A percentile compares a stretch with the other conserved stretches of the same genome.
Evolutionary conservation across 768 basidiomycete genomes (phyloP).

Genomic region (Trametes cinnabarina): DNA sequence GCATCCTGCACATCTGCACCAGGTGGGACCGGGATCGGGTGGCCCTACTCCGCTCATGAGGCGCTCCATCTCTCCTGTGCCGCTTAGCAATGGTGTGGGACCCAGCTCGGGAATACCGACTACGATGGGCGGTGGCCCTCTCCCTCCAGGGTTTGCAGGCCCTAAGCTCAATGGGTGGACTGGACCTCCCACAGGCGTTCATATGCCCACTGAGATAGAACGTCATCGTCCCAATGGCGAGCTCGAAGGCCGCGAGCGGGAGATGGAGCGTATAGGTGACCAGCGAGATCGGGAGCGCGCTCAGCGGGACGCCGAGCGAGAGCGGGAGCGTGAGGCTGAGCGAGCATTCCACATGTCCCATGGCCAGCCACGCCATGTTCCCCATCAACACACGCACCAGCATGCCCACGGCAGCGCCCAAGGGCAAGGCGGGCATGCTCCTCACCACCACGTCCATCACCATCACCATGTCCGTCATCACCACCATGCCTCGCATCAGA

Average conservation of each 20-base stretch:
- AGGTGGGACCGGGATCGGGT: constrained; percentile 3
- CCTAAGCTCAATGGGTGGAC: constrained; percentile 23
- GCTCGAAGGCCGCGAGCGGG: constrained; percentile 22
- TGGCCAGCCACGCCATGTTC: constrained; percentile 15
- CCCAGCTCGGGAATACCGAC: constrained; percentile 7
- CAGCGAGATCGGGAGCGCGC: constrained; percentile 21
- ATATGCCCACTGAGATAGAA: constrained; percentile 15
- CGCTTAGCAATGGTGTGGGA: constrained; percentile 17
- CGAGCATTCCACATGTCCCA: constrained; percentile 16
- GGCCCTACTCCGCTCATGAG: constrained; percentile 21
- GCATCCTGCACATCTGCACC: constrained; percentile 14
- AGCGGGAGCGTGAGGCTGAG: constrained; percentile 25
- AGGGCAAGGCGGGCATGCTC: constrained; percentile 20
- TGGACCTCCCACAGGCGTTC: constrained; percentile 6
- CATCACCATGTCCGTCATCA: constrained; percentile 35
- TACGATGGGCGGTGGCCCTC: constrained; percentile 10
- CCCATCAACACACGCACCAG: constrained; percentile 18
- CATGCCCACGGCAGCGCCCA: constrained; percentile 19
- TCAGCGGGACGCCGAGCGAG: constrained; percentile 26
- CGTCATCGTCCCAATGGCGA: constrained; percentile 16
- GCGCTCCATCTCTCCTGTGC: constrained; percentile 30
- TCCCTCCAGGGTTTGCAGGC: constrained; percentile 15
- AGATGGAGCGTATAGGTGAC: constrained; percentile 20
- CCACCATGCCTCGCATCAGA: constrained; percentile 27
- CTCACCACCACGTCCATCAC: constrained; percentile 33